Base-by-base conservation (phyloP, 129 eudicot species). In the Glebionis coronaria region DNA sequence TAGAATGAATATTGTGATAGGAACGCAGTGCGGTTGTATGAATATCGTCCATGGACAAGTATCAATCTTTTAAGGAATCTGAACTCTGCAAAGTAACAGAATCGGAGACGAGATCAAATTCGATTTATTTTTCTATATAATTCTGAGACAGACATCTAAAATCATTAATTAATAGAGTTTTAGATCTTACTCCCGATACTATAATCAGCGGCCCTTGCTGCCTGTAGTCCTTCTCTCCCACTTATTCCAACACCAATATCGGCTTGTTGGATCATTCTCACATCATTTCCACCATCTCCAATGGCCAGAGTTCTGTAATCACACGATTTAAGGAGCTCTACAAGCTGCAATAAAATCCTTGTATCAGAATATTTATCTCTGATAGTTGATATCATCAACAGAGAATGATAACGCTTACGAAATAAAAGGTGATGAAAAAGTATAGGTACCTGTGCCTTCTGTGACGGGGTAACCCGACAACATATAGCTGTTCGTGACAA, bases 231-330 rank as follows among this genome's bases (percentile, higher is more conserved):
- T 78, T 94, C 99, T 77, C 97, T 84, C 53, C 99, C 99, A 81
- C 99, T 94, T 68, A 94, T 94, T 61, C 99, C 99, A 77, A 94
- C 97, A 58, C 99, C 99, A 67, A 94, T 94, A 77, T 94, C 97
- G 49, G 99, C 99, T 87, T 89, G 99, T 64, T 94, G 99, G 65
- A 94, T 94, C 99, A 94, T 94, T 58, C 97, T 81, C 70, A 94
- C 99, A 76, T 94, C 99, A 89, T 94, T 94, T 51, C 99, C 99
- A 63, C 99, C 99, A 89, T 94, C 99, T 31, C 99, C 99, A 62
- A 94, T 83, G 58, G 99, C 99, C 72, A 94, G 79, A 27, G 99
- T 94, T 84, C 95, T 79, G 61, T 89, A 94, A 64, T 94, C 99
- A 69, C 93, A 89, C 51, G 87, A 86, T 72, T 89, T 94, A 79